Percentiles rank a stretch among this genome's conserved stretches.
phyloP scores from a whole-genome alignment of 352 stramenopile species.

The Phytophthora europaea region DNA sequence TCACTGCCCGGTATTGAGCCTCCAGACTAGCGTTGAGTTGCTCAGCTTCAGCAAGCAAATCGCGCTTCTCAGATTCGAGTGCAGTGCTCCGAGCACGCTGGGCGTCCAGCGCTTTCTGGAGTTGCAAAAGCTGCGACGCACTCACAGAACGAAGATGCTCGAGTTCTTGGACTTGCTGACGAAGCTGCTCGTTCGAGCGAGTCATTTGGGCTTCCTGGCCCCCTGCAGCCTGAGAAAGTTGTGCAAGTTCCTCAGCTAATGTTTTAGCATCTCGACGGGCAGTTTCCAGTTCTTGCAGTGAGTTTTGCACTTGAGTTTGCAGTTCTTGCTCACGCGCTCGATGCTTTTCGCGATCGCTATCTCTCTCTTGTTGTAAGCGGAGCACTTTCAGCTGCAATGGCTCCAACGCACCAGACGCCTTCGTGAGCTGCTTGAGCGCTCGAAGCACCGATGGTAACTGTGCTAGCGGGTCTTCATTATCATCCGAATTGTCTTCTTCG shows the following conservation, averaged over 20 bases:
- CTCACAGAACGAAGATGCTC: slow-evolving; percentile 46
- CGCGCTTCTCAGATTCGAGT: slow-evolving; percentile 72
- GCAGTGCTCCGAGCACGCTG: slow-evolving; percentile 53
- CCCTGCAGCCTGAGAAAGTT: slow-evolving; percentile 50
- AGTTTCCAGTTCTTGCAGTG: slow-evolving; percentile 49
- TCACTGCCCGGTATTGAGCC: slow-evolving; percentile 56
- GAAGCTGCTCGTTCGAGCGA: slow-evolving; percentile 53
- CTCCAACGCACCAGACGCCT: slow-evolving; percentile 37
- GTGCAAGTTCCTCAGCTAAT: slow-evolving; percentile 61
- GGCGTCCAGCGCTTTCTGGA: slow-evolving; percentile 65
- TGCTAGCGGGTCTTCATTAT: slow-evolving; percentile 18
- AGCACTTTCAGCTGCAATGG: slow-evolving; percentile 62
- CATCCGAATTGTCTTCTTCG: slow-evolving; percentile 11
- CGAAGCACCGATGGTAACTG: slow-evolving; percentile 27
- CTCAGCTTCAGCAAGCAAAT: slow-evolving; percentile 74
- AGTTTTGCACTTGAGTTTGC: slow-evolving; percentile 33
- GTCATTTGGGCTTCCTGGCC: slow-evolving; percentile 55
- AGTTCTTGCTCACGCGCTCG: slow-evolving; percentile 60
- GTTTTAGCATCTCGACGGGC: slow-evolving; percentile 54
- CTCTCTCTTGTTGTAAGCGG: slow-evolving; percentile 57
- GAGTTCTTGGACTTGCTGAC: slow-evolving; percentile 64
- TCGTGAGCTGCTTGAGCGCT: slow-evolving; percentile 35
- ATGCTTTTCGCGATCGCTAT: slow-evolving; percentile 49
- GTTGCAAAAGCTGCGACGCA: slow-evolving; percentile 64
- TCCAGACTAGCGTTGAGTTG: slow-evolving; percentile 69